phyloP scores from a whole-genome alignment of 1,284 basidiomycete species.

The Schizophyllum amplum region DNA sequence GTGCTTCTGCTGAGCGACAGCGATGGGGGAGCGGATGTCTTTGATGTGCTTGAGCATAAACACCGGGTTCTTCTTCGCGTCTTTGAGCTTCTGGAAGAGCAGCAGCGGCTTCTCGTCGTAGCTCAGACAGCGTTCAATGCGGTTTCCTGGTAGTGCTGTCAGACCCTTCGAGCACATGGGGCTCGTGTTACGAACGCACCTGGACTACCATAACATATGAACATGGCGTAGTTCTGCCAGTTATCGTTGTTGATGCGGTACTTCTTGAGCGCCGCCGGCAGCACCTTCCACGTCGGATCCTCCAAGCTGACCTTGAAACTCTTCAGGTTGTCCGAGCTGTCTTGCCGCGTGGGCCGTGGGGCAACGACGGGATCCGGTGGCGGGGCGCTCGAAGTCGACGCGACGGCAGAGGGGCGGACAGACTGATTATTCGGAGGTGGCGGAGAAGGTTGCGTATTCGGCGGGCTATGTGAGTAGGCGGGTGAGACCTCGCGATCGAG shows the following conservation, averaged over 20 bases:
- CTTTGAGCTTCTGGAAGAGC: conserved; percentile 96
- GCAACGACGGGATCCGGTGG: conserved; percentile 12
- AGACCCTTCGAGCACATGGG: neutral
- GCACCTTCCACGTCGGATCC: conserved; percentile 96
- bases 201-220: conserved; percentile 93
- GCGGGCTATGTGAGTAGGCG: conserved; percentile 23
- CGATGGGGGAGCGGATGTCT: conserved; percentile 95
- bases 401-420: neutral
- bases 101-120: conserved; percentile 98
- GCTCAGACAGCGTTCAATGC: conserved; percentile 88
- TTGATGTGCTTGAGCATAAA: conserved; percentile 99
- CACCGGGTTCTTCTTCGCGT: conserved; percentile 93
- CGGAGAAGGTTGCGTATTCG: conserved; percentile 17
- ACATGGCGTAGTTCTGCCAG: conserved; percentile 98
- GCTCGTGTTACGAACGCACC: conserved; percentile 41
- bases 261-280: conserved; percentile 96
- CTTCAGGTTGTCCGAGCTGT: conserved; percentile 74
- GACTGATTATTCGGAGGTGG: conserved; percentile 1
- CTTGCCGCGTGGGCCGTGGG: conserved; percentile 46
- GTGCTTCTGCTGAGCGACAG: conserved; percentile 91
- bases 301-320: conserved; percentile 89
- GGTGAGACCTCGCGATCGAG: conserved; percentile 56
- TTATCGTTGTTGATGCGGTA: conserved; percentile 98
- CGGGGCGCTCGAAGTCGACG: too few species aligned
- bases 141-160: conserved; percentile 40